Percentiles rank a stretch among this genome's conserved stretches.
These are phyloP conservation scores for Wickerhamiella alocasiicola DNA, from an alignment of 805 yeast species.

Conservation along the genomic window DNA sequence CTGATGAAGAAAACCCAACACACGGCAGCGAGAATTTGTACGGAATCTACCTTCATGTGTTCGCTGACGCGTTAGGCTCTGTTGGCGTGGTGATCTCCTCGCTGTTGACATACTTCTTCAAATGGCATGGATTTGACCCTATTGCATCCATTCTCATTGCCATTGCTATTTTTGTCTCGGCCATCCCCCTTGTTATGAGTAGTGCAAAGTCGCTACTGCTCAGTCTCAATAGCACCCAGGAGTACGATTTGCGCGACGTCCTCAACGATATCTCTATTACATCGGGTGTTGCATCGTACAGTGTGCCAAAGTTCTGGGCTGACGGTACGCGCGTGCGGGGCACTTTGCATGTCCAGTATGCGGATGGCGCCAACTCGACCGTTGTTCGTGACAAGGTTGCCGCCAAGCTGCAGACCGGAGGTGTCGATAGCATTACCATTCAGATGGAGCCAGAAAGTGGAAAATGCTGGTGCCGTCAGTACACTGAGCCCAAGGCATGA, in stretches of 20 bases:
- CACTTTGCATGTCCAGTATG: constrained; percentile 66
- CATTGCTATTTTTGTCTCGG: constrained; percentile 60
- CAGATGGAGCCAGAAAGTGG: constrained; percentile 58
- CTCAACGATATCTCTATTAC: constrained; percentile 55
- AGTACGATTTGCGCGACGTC: constrained; percentile 47
- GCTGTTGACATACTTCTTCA: constrained; percentile 53
- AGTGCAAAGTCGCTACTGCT: constrained; percentile 65
- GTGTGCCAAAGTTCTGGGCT: constrained; percentile 91
- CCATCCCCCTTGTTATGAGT: constrained; percentile 71
- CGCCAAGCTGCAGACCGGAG: constrained; percentile 36
- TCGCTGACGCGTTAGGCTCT: constrained; percentile 94
- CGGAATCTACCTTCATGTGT: constrained; percentile 83
- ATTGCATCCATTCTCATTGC: constrained; percentile 84
- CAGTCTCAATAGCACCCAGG: constrained; percentile 46
- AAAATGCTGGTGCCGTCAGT: constrained; percentile 59
- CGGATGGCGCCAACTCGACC: constrained; percentile 50
- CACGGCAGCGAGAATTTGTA: constrained; percentile 58
- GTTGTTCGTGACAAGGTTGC: constrained; percentile 50
- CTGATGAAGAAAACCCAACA: neutral
- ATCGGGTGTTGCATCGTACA: constrained; percentile 72
- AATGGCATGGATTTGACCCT: constrained; percentile 80
- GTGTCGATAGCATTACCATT: constrained; percentile 44
- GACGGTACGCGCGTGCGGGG: constrained; percentile 46
- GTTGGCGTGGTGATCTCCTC: constrained; percentile 95
- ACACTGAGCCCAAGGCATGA: no score